Evolutionary conservation across 768 basidiomycete genomes (phyloP).

Genomic region (Boletellus ananas): DNA sequence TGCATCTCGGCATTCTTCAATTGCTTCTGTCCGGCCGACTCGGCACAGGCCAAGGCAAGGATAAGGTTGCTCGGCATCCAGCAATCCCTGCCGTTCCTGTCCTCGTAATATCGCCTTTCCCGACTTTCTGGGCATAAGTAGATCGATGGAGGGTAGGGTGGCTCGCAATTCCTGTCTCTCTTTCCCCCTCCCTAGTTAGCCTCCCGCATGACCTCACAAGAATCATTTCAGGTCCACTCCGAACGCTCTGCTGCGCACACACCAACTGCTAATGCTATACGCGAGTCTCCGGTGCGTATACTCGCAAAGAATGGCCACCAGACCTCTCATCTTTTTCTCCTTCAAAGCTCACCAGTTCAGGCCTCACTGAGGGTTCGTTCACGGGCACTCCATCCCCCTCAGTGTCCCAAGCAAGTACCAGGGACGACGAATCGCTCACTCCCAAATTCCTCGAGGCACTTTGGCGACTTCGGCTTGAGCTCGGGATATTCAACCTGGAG

Average conservation of each 20-base stretch:
- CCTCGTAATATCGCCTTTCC: slow-evolving; percentile 3
- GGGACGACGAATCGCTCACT: not conserved
- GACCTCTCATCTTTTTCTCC: too few species aligned
- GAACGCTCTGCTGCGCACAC: too few species aligned
- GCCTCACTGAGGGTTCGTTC: too few species aligned
- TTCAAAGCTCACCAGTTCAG: too few species aligned
- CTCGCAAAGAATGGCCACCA: too few species aligned
- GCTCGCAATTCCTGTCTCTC: too few species aligned
- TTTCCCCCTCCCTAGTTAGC: too few species aligned
- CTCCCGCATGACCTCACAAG: too few species aligned
- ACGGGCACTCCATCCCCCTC: not conserved
- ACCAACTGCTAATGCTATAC: too few species aligned
- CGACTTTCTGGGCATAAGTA: slow-evolving; percentile 11
- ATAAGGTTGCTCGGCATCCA: slow-evolving; percentile 17
- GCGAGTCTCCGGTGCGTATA: too few species aligned
- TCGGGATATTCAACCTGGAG: slow-evolving; percentile 19
- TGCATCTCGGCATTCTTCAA: too few species aligned
- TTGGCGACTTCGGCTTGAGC: slow-evolving; percentile 17
- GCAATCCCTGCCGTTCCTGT: not conserved
- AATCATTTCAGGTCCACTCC: too few species aligned
- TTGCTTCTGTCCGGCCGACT: not conserved
- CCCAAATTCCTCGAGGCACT: slow-evolving; percentile 15
- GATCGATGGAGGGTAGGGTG: not conserved
- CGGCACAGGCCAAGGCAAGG: slow-evolving; percentile 7
- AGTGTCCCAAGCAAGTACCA: not conserved